Evolutionary conservation across 2,329 filamentous ascomycete genomes (phyloP), one percentile per base, ranked within the genome.

Genomic region (Diaporthe caulivora): DNA sequence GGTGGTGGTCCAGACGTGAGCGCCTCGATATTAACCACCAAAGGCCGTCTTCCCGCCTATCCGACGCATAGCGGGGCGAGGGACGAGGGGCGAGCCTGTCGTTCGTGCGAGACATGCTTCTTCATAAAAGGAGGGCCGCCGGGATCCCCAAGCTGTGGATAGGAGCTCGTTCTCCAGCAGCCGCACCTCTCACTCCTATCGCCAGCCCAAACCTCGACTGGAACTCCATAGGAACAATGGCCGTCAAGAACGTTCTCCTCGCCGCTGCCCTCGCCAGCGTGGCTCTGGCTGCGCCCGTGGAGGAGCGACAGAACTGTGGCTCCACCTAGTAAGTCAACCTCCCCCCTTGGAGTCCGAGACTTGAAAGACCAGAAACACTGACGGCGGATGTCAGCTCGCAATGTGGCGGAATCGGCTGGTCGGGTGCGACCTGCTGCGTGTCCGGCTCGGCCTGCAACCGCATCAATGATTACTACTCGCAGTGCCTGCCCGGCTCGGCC

Each of bases 351-450:
- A 29, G 21, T 70, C n/a, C 42, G 37, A 51, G 62, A 26, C 54
- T 13, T 10, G n/a, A n/a, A n/a, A 6, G 6, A 31, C 34, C 13
- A 40, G 49, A 11, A 24, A 53, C 34, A 17, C 65, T 75, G 51
- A 77, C 73, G 69, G 53, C 26, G 54, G 17, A 5, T 58, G 3
- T 1, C 31, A 82, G 79, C 77, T 72, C 76, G 29, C 86, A 87
- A 73, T 87, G 86, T 54, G 86, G 86, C 72, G 86, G 86, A n/a
- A 81, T 76, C n/a, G 82, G 80, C 70, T 87, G 80, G 80, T 78
- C 74, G 21, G 86, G 86, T 29, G 76, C 84, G n/a, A 86, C 84
- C 2, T 86, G 84, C 80, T 88, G 86, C 72, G 76, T 72, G 6
- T 81, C 81, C 24, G 85, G 84, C 70, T 82, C 79, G 77, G 79